Evolutionary conservation across 805 yeast genomes (phyloP).

Genomic region (Cyberlindnera sargentensis): DNA sequence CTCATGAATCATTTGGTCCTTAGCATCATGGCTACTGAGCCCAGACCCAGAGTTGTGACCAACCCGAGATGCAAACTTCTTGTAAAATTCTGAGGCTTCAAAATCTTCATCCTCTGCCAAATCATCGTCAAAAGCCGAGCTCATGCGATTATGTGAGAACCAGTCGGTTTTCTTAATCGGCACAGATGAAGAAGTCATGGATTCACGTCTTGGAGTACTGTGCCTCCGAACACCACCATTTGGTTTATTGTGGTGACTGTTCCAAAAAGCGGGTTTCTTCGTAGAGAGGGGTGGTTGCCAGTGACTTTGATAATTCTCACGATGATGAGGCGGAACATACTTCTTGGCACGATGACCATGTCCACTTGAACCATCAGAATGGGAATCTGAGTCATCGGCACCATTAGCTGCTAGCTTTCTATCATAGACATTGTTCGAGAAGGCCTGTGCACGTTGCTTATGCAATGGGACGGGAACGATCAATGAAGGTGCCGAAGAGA

Average conservation of each 20-base stretch:
- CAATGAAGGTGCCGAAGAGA: conserved; percentile 23
- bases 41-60: conserved; percentile 10
- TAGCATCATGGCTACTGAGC: conserved; percentile 1
- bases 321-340: conserved; percentile 50
- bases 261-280: conserved; percentile 16
- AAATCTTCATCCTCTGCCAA: conserved; percentile 21
- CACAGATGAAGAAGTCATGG: conserved; percentile 27
- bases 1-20: conserved; percentile 4
- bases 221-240: conserved; percentile 14
- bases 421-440: conserved; percentile 8
- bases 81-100: conserved; percentile 15
- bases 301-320: conserved; percentile 28
- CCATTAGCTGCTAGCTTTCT: background rate
- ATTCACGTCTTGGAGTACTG: conserved; percentile 13
- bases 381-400: conserved; percentile 1
- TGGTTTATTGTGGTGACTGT: conserved; percentile 5
- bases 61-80: conserved; percentile 18
- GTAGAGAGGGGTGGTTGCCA: conserved; percentile 4
- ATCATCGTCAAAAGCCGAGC: conserved; percentile 13
- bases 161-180: conserved; percentile 29
- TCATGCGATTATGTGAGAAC: conserved; percentile 18
- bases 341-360: conserved; percentile 10
- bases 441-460: conserved; percentile 3
- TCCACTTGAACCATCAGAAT: conserved; percentile 5
- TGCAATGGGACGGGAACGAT: conserved; percentile 9